These are phyloP conservation scores for Xylariaceae sp. DNA, from an alignment of 2,329 filamentous ascomycete species.

Conservation along the genomic window DNA sequence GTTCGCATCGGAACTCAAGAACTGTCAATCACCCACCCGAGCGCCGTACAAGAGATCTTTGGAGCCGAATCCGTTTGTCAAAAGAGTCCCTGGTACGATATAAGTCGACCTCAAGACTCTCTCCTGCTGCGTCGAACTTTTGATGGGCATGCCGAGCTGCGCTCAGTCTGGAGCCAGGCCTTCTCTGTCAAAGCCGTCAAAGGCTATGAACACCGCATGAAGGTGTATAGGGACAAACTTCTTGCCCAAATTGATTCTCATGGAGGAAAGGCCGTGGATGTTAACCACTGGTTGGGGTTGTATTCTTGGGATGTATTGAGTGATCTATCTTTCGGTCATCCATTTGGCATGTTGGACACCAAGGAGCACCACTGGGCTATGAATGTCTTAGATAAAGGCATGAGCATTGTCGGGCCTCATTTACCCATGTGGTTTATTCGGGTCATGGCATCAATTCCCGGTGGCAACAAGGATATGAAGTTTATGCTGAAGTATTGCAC, in stretches of 20 bases:
- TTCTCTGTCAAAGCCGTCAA: slow-evolving; percentile 14
- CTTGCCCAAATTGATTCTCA: slow-evolving; percentile 7
- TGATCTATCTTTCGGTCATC: slow-evolving; percentile 28
- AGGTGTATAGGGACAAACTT: slow-evolving; percentile 5
- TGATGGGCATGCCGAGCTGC: slow-evolving; percentile 7
- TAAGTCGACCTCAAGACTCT: slow-evolving; percentile 7
- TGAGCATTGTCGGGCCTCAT: slow-evolving; percentile 1
- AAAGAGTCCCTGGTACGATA: slow-evolving; percentile 14
- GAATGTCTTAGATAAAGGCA: slow-evolving; percentile 3
- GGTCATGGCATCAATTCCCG: slow-evolving; percentile 6
- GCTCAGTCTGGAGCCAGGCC: slow-evolving; percentile 15
- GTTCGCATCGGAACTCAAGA: slow-evolving; percentile 14
- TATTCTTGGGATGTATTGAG: slow-evolving; percentile 28
- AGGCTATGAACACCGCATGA: slow-evolving; percentile 13
- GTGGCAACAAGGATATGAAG: slow-evolving; percentile 6
- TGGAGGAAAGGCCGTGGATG: slow-evolving; percentile 8
- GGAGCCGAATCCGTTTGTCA: slow-evolving; percentile 9
- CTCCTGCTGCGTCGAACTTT: slow-evolving; percentile 12
- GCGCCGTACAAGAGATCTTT: slow-evolving; percentile 12
- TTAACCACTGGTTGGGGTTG: slow-evolving; percentile 19
- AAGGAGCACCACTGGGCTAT: slow-evolving; percentile 12
- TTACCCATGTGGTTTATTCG: slow-evolving; percentile 17
- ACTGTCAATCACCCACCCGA: slow-evolving; percentile 13
- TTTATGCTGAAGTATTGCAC: slow-evolving; percentile 5
- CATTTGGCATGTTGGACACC: slow-evolving; percentile 27